Percentiles rank a stretch among this genome's conserved stretches.
Evolutionary conservation across 2,329 filamentous ascomycete genomes (phyloP).

Genomic region (Neofusicoccum ribis): DNA sequence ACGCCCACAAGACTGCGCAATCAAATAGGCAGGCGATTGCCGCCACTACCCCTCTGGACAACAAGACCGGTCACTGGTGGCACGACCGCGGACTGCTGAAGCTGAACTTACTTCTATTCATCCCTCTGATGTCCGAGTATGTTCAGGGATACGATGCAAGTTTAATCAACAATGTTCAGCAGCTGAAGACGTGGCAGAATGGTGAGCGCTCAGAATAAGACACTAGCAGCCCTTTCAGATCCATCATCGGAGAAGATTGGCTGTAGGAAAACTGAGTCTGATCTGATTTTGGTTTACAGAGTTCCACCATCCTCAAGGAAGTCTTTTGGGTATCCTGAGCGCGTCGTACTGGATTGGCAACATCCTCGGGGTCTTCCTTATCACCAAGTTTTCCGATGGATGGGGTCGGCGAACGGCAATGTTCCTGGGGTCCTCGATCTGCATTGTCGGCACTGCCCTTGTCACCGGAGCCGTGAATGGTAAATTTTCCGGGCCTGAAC

Average conservation of each 20-base stretch:
- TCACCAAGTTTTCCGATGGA: slow-evolving; percentile 9
- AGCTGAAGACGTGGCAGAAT: slow-evolving; percentile 1
- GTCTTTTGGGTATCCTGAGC: slow-evolving; percentile 12
- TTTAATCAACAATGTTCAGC: slow-evolving; percentile 18
- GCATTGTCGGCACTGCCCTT: slow-evolving; percentile 7
- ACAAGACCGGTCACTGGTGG: slow-evolving; percentile 16
- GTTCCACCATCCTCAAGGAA: slow-evolving; percentile 8
- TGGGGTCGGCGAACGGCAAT: slow-evolving; percentile 8
- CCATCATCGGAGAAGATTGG: no score
- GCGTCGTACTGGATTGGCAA: slow-evolving; percentile 19
- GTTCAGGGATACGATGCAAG: slow-evolving; percentile 17
- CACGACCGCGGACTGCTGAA: slow-evolving; percentile 1
- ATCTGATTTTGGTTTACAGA: background rate
- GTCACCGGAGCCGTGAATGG: slow-evolving; percentile 4
- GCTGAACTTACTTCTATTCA: slow-evolving; percentile 6
- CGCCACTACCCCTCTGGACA: slow-evolving; percentile 11
- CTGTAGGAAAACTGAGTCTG: background rate
- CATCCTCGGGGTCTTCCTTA: slow-evolving; percentile 12
- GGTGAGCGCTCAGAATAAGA: background rate
- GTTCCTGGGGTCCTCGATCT: slow-evolving; percentile 8
- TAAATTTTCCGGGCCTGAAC: background rate
- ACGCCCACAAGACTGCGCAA: background rate
- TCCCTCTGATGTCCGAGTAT: slow-evolving; percentile 17
- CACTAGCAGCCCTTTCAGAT: no score
- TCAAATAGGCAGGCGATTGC: slow-evolving; percentile 2